Percentiles rank a stretch among this genome's conserved stretches.
phyloP scores from a whole-genome alignment of 176 grass and related monocot genomes.

The Zea luxurians region DNA sequence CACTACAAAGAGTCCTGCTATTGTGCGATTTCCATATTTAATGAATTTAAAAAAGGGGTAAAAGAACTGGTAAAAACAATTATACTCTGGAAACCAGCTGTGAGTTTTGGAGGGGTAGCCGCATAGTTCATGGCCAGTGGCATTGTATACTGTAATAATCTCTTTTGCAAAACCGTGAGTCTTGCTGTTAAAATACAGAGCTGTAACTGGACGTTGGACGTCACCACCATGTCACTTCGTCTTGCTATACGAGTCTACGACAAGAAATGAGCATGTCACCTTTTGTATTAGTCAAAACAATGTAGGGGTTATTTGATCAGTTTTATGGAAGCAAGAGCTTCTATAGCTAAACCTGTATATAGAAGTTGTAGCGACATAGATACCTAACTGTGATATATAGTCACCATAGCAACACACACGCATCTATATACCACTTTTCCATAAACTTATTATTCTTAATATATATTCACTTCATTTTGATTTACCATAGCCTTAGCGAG shows the following conservation, averaged over 20 bases:
- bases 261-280: conserved; percentile 33
- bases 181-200: conserved; percentile 51
- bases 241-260: conserved; percentile 61
- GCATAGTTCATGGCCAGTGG: conserved; percentile 50
- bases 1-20: conserved; percentile 2
- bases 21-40: conserved; percentile 14
- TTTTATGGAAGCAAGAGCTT: too few species aligned
- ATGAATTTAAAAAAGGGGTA: neutral
- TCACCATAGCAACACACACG: too few species aligned
- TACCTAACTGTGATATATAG: too few species aligned
- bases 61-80: neutral
- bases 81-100: conserved; percentile 95
- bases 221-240: conserved; percentile 72
- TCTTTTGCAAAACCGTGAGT: conserved; percentile 48
- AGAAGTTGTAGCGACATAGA: too few species aligned
- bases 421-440: too few species aligned
- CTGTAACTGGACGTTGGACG: conserved; percentile 61
- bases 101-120: conserved; percentile 57
- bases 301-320: conserved; percentile 14
- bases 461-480: too few species aligned
- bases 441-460: too few species aligned
- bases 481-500: too few species aligned
- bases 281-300: neutral
- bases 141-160: conserved; percentile 62
- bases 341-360: too few species aligned